A percentile compares a stretch with the other conserved stretches of the same genome.
These are phyloP conservation scores for Ambrosia artemisiifolia DNA, from an alignment of 129 eudicot species.

Conservation along the genomic window DNA sequence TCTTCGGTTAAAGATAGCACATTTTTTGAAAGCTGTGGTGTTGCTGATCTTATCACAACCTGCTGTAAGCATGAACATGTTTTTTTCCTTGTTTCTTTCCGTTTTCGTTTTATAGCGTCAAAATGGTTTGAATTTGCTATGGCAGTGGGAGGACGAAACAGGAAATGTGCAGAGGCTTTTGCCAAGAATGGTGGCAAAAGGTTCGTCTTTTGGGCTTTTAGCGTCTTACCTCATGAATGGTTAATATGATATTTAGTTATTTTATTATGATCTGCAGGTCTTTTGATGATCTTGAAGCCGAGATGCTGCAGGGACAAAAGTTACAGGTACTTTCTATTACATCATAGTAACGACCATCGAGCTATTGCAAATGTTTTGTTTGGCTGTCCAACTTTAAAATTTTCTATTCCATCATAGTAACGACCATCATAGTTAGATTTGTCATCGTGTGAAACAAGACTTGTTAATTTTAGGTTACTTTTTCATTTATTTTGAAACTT, in stretches of 20 bases:
- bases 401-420: no score
- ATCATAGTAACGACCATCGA: no score
- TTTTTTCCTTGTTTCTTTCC: background rate
- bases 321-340: conserved; percentile 91
- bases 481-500: no score
- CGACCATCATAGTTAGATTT: no score
- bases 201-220: conserved; percentile 27
- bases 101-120: background rate
- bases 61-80: conserved; percentile 63
- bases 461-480: no score
- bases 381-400: no score
- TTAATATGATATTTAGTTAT: conserved; percentile 12
- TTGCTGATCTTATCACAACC: conserved; percentile 96
- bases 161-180: conserved; percentile 97
- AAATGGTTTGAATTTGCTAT: conserved; percentile 5
- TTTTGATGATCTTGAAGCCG: conserved; percentile 97
- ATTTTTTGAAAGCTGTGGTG: conserved; percentile 98
- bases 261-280: conserved; percentile 45
- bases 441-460: no score
- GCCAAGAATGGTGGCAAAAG: conserved; percentile 89
- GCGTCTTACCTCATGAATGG: background rate
- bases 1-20: conserved; percentile 88
- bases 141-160: conserved; percentile 94
- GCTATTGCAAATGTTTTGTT: no score
- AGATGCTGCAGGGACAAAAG: conserved; percentile 97